Evolutionary conservation across 345 rosid species (phyloP).

Genomic region (Hypericum androsaemum): DNA sequence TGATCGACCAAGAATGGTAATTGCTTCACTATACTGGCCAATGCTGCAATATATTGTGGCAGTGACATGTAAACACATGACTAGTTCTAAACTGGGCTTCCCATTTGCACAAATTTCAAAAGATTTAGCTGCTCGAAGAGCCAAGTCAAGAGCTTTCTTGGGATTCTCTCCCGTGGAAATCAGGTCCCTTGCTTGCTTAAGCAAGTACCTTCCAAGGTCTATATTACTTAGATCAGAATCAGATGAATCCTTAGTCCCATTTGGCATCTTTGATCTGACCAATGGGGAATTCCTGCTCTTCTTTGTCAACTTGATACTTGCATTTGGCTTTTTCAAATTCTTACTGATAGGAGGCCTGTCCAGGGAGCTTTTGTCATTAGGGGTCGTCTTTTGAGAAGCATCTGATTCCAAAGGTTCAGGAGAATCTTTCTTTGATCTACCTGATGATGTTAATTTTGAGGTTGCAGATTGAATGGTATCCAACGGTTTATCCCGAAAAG

Average conservation of each 20-base stretch:
- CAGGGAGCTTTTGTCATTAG: not conserved
- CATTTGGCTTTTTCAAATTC: not conserved
- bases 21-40: slow-evolving; percentile 29
- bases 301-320: not conserved
- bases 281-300: not conserved
- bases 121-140: slow-evolving; percentile 45
- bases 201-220: slow-evolving; percentile 29
- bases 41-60: slow-evolving; percentile 50
- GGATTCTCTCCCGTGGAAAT: slow-evolving; percentile 14
- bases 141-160: not conserved
- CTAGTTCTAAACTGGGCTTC: slow-evolving; percentile 47
- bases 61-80: slow-evolving; percentile 73
- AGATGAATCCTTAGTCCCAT: not conserved
- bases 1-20: slow-evolving; percentile 77
- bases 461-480: slow-evolving; percentile 28
- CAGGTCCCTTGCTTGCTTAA: slow-evolving; percentile 28
- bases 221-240: slow-evolving; percentile 13
- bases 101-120: slow-evolving; percentile 54
- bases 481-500: slow-evolving; percentile 34
- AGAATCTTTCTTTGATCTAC: slow-evolving; percentile 16
- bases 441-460: slow-evolving; percentile 30
- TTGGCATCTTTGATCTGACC: not conserved
- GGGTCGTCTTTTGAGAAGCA: not conserved
- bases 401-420: not conserved
- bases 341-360: not conserved